Evolutionary conservation across 306 rosid genomes (phyloP), one percentile per base, ranked within the genome.

Genomic region (Rosa persica): DNA sequence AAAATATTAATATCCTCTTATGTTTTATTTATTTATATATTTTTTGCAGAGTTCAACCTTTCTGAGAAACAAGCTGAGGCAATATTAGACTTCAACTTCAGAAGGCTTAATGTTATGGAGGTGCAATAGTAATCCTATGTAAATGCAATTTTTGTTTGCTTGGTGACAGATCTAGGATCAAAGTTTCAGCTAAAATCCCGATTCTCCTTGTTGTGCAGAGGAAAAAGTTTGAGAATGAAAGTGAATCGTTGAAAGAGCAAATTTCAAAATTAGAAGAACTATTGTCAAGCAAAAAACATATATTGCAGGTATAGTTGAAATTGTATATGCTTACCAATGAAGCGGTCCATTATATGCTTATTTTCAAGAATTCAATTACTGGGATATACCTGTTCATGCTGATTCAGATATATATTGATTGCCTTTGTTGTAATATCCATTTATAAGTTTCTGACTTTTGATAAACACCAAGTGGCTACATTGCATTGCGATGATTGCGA

Each of bases 51-150:
- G 81, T 89, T 89, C 79, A 84, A 69, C 85, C 91, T 95, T 52
- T 93, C 99, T 71, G 97, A 89, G 69, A 95, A 89, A 81, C 99
- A 95, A 90, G 93, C 99, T 77, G 99, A 95, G 80, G 98, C 99
- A 73, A 86, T 95, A 80, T 73, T 95, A 81, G 99, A 93, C 90
- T 91, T 91, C 46, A 92, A 81, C 88, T 86, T 95, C 17, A 83
- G 99, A 86, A 91, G 99, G 84, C 89, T 95, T 57, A 86, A 86
- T 36, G 88, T 80, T 81, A 93, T 93, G 73, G 99, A 95, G 98
- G 98, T 95, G 75, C 88, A 47, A 36, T 30, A 76, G 42, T 81
- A 74, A 57, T 76, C 75, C 66, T 67, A 66, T 51, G 67, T n/a
- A 23, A 48, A 49, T 36, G 43, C 51, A 47, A 9, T 48, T 47